These are phyloP conservation scores for Phytophthora sansomeana DNA, from an alignment of 352 stramenopile genomes.

Conservation along the genomic window DNA sequence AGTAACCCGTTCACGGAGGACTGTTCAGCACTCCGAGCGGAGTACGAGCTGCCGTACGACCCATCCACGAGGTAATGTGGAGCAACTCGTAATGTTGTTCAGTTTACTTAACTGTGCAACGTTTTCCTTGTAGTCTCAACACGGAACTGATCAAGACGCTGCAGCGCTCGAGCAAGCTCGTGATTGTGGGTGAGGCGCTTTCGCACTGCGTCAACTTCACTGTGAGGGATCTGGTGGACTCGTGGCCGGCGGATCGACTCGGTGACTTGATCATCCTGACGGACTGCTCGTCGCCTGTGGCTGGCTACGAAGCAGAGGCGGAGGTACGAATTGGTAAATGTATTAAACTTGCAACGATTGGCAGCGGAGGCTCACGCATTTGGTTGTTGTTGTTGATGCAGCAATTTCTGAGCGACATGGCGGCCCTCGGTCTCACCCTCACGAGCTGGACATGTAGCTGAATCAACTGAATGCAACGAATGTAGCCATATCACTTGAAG, in stretches of 20 bases:
- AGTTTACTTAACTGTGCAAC: slow-evolving; percentile 24
- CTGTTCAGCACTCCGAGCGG: slow-evolving; percentile 93
- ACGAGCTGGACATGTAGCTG: slow-evolving; percentile 43
- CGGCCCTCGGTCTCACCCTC: slow-evolving; percentile 53
- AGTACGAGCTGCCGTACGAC: slow-evolving; percentile 86
- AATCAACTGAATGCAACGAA: neutral
- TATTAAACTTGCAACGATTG: neutral
- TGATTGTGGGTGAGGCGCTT: slow-evolving; percentile 93
- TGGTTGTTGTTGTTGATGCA: slow-evolving; percentile 15
- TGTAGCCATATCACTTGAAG: neutral
- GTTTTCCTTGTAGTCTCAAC: slow-evolving; percentile 66
- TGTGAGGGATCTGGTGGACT: slow-evolving; percentile 85
- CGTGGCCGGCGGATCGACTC: slow-evolving; percentile 72
- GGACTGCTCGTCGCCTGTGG: slow-evolving; percentile 67
- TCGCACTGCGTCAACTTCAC: slow-evolving; percentile 98
- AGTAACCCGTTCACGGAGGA: slow-evolving; percentile 95
- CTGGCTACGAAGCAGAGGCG: slow-evolving; percentile 62
- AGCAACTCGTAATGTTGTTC: slow-evolving; percentile 11
- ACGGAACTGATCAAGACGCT: slow-evolving; percentile 83
- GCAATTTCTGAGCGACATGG: slow-evolving; percentile 66
- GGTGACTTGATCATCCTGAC: slow-evolving; percentile 67
- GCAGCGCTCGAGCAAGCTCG: slow-evolving; percentile 70
- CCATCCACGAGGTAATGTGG: slow-evolving; percentile 48
- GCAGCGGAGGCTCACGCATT: neutral
- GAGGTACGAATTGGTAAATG: slow-evolving; percentile 35